Conservation (phyloP, 768 basidiomycete species). For the Collybiopsis confluens region DNA sequence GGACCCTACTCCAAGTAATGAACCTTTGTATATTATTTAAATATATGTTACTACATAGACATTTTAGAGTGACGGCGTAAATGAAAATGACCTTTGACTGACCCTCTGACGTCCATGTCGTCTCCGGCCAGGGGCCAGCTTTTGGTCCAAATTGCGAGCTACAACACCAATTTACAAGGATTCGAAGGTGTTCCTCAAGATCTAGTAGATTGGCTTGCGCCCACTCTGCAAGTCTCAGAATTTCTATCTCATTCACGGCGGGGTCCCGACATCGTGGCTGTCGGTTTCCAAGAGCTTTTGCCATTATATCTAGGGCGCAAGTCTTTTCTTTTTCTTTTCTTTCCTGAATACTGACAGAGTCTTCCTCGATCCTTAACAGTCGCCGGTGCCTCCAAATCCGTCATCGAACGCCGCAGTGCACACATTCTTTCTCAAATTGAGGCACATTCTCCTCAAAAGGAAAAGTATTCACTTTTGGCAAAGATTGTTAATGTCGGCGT, state of each 20-base stretch:
- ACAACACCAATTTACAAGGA: constrained; percentile 89
- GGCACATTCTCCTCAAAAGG: constrained; percentile 63
- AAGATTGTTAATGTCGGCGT: constrained; percentile 84
- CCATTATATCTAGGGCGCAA: constrained; percentile 83
- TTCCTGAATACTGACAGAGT: constrained; percentile 4
- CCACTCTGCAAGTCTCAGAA: constrained; percentile 71
- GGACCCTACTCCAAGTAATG: constrained; percentile 21
- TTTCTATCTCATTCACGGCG: constrained; percentile 60
- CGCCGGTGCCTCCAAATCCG: constrained; percentile 66
- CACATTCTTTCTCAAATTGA: constrained; percentile 77
- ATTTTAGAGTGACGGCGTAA: background rate
- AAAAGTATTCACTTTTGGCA: constrained; percentile 74
- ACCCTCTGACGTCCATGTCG: constrained; percentile 10
- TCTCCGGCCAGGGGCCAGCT: constrained; percentile 27
- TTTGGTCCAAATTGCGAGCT: constrained; percentile 79
- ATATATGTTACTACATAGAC: background rate
- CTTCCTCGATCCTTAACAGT: constrained; percentile 41
- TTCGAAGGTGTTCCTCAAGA: constrained; percentile 54
- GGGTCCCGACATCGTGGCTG: constrained; percentile 83
- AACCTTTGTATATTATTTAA: background rate
- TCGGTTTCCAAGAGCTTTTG: constrained; percentile 91
- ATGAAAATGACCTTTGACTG: background rate
- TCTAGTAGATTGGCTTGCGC: constrained; percentile 88
- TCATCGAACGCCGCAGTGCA: constrained; percentile 63
- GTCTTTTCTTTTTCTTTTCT: constrained; percentile 30